Evolutionary conservation across 176 grass and related monocot genomes (phyloP), one percentile per base, ranked within the genome.

Genomic region (Aegilops speltoides): DNA sequence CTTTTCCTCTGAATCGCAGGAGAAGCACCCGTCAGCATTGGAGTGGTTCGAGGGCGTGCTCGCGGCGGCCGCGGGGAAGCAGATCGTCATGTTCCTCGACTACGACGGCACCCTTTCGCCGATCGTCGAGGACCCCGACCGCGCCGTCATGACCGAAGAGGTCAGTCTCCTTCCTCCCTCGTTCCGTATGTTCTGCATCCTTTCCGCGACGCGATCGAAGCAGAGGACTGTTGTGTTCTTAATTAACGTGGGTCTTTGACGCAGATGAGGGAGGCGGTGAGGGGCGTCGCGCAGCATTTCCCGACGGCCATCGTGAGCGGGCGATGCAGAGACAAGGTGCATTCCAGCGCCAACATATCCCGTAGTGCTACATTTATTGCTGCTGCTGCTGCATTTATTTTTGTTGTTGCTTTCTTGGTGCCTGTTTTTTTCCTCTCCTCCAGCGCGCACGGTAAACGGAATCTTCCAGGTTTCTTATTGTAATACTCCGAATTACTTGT

Each of bases 81-180:
- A 93, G 85, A 82, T 98, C 16, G 93, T 92, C 14, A 89, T 98
- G 88, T 98, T 98, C 82, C 87, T 98, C 17, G 96, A 98, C 66
- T 98, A 98, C 85, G 96, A 98, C 83, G 96, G 96, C 57, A 98
- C 96, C 26, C 88, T 98, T 33, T 98, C 96, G 26, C 96, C 96
- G 0, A 98, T 98, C 88, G 96, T 98, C 16, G 67, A 84, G n/a
- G 96, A 98, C 76, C 95, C 95, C 23, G 93, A 98, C 37, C 60
- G 43, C 31, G 95, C 95, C 26, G 87, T 88, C 86, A 98, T 98
- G 95, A 83, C 95, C 0, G 88, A 91, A 3, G 85, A 90, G 28
- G 95, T 46, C 7, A 34, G 88, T 48, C n/a, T n/a, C n/a, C n/a
- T n/a, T n/a, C n/a, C n/a, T n/a, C n/a, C n/a, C n/a, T n/a, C n/a